Evolutionary conservation across 441 rosid species (phyloP), one percentile per base, ranked within the genome.

Genomic region (Gossypium trilobum): DNA sequence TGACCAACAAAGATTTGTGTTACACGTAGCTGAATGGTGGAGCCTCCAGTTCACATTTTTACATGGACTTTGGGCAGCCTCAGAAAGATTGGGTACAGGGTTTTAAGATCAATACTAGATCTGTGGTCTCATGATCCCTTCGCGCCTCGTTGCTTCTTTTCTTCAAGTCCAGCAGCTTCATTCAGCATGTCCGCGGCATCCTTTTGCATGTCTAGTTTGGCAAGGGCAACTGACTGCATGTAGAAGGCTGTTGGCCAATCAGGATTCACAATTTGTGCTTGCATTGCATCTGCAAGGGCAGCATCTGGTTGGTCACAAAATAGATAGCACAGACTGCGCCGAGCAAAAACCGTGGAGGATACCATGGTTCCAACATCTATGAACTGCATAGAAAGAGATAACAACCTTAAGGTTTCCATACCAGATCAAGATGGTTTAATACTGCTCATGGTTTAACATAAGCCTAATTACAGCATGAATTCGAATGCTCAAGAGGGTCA

Each of bases 231-330:
- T 1, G 97, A 90, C 83, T 90, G 96, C 92, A 91, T 83, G 83
- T 87, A 90, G 83, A 87, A 91, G 31, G 92, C 93, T 0, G 88
- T 83, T 23, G 95, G 91, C 97, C 93, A 91, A 5, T 86, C 90
- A 31, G 91, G 87, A 61, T 74, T 77, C 16, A 78, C 86, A 58
- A 78, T 73, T 13, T 90, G 92, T 3, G 97, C 97, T 73, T 74
- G 82, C 96, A 91, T 90, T 71, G 90, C 96, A 75, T 92, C 97
- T 16, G 84, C 78, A 4, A 90, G 92, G 54, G 94, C 91, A 42
- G 78, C 66, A 36, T 90, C 91, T 9, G 91, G 88, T 70, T 83
- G 88, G 73, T 90, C 84, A 62, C 84, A 82, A 33, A 90, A 73
- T 13, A 90, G 83, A 73, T 81, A 85, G 84, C 96, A 85, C 19